These are phyloP conservation scores for Ilyonectria destructans DNA, from an alignment of 2,329 filamentous ascomycete genomes.

Conservation along the genomic window DNA sequence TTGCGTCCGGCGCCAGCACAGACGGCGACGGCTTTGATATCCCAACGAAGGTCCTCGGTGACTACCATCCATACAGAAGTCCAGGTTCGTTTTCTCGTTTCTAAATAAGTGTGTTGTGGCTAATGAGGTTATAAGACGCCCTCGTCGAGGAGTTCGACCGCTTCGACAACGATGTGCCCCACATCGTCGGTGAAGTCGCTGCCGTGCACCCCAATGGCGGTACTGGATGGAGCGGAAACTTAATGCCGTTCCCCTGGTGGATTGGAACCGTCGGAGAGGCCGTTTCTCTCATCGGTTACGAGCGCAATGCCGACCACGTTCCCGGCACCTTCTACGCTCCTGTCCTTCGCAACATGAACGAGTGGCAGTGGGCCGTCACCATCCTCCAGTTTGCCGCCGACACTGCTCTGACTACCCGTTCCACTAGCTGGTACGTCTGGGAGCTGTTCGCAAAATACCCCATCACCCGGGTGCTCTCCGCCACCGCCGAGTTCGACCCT, in stretches of 20 bases:
- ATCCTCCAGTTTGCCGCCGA: conserved; percentile 66
- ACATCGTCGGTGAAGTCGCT: conserved; percentile 67
- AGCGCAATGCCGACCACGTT: conserved; percentile 75
- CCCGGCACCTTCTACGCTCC: conserved; percentile 69
- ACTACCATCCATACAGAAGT: conserved; percentile 69
- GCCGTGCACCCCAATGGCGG: conserved; percentile 68
- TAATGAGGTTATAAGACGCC: conserved; percentile 52
- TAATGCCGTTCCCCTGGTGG: conserved; percentile 69
- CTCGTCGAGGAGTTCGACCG: conserved; percentile 66
- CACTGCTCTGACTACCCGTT: conserved; percentile 63
- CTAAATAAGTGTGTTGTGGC: not conserved
- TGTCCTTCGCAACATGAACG: conserved; percentile 65
- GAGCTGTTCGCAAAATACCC: conserved; percentile 64
- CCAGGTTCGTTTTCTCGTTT: conserved; percentile 48
- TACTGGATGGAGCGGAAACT: conserved; percentile 62
- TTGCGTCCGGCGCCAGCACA: conserved; percentile 64
- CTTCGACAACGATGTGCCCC: conserved; percentile 66
- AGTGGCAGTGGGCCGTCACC: conserved; percentile 69
- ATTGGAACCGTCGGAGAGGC: conserved; percentile 76
- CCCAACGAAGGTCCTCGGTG: conserved; percentile 60
- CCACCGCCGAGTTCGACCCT: conserved; percentile 60
- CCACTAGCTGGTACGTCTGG: conserved; percentile 68
- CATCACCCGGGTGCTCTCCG: conserved; percentile 64
- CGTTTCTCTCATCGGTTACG: conserved; percentile 76
- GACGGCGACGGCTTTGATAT: conserved; percentile 60